Evolutionary conservation across 805 yeast genomes (phyloP), one percentile per base, ranked within the genome.

Genomic region (Teunomyces panamensis): DNA sequence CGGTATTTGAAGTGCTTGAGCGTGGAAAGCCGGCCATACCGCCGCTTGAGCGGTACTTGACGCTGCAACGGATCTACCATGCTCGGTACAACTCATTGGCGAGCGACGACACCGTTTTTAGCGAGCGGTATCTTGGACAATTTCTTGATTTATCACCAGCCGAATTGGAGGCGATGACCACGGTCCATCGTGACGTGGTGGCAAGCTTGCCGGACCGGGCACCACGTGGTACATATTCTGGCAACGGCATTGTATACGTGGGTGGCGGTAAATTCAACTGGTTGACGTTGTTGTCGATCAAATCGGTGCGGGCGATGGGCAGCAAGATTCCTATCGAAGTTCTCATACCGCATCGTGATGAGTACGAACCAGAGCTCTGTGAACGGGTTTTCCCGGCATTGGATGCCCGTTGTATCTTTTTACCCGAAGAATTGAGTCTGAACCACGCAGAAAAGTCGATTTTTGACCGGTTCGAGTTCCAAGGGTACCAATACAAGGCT

Each of bases 181-280:
- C 54, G 14, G 73, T 83, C 3, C 90, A 85, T 60, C 49, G 54
- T 8, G 55, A 57, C 39, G 78, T 81, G 13, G 73, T 78, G 16
- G 59, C 61, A 2, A 67, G 64, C 29, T 58, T 85, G 16, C 60
- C 87, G 4, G 82, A 60, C 1, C 29, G 34, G 3, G 66, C 73
- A 4, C 76, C 76, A 1, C 45, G 54, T 6, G 62, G 63, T 9
- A 55, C 71, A n/a, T 72, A 71, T 51, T 44, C 58, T 20, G 72
- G 84, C 0, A 69, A 76, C 48, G 88, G 84, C 8, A 74, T 84
- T 14, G 92, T 80, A 26, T 82, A 74, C 57, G 90, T 87, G 27
- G 95, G 92, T 30, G 96, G 96, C 37, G 94, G 91, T 3, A 79
- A 78, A 55, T 86, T 81, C 64, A 81, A 87, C 51, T 84, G 92